Conservation (phyloP, 495 filamentous ascomycete species). For the Gamarada debralockiae region DNA sequence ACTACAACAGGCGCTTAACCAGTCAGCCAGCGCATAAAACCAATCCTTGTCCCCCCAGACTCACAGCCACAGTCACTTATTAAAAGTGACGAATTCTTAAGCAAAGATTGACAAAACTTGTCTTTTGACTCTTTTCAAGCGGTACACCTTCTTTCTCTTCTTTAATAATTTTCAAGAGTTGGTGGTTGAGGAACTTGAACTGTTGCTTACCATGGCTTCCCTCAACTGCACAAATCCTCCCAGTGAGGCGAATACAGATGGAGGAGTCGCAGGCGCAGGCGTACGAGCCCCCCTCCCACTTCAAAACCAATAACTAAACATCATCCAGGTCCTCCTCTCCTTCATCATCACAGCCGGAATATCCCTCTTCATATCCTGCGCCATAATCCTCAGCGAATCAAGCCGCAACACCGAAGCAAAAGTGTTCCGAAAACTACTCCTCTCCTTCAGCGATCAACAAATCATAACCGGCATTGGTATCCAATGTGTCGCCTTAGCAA, state of each 20-base stretch:
- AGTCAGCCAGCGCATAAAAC: no score
- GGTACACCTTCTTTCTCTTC: no score
- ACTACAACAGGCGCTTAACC: no score
- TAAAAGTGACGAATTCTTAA: no score
- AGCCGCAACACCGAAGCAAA: slow-evolving; percentile 30
- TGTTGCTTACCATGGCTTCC: no score
- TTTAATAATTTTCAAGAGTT: no score
- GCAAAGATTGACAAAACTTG: no score
- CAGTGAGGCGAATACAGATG: slow-evolving; percentile 39
- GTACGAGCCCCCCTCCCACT: slow-evolving; percentile 34
- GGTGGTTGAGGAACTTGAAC: no score
- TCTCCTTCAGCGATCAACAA: slow-evolving; percentile 56
- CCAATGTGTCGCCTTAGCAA: slow-evolving; percentile 48
- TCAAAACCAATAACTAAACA: slow-evolving; percentile 1
- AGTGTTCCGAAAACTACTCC: slow-evolving; percentile 53
- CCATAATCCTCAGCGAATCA: slow-evolving; percentile 43
- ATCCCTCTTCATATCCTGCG: slow-evolving; percentile 34
- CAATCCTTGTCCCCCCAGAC: no score
- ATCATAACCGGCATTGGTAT: slow-evolving; percentile 58
- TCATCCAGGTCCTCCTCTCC: slow-evolving; percentile 48
- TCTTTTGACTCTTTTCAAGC: no score
- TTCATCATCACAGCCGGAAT: slow-evolving; percentile 55
- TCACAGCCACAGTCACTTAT: no score
- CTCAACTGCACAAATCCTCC: slow-evolving; percentile 45
- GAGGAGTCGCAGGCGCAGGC: slow-evolving; percentile 53